phyloP scores from a whole-genome alignment of 2,329 filamentous ascomycete species.

The Dactylonectria macrodidyma region DNA sequence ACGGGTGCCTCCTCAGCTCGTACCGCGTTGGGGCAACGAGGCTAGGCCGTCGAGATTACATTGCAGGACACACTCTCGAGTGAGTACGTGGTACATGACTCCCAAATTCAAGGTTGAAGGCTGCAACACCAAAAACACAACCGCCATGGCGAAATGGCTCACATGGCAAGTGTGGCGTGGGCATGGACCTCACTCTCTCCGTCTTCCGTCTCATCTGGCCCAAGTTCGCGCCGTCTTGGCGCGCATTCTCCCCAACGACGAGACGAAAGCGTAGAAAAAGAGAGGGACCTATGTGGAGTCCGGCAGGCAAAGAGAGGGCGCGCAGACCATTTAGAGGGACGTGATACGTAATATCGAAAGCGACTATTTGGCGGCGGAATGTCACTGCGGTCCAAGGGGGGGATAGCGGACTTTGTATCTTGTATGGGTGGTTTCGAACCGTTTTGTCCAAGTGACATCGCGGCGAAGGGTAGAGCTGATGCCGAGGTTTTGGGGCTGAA shows the following conservation, averaged over 20 bases:
- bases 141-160: not conserved
- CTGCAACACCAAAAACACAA: not conserved
- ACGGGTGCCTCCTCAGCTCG: not conserved
- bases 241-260: not conserved
- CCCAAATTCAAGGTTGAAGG: not conserved
- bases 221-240: not conserved
- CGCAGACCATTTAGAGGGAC: not conserved
- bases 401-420: not conserved
- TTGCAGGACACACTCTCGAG: not conserved
- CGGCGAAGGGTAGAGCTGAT: not conserved
- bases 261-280: too few species aligned
- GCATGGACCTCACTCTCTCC: too few species aligned
- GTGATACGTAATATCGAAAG: not conserved
- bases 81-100: not conserved
- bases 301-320: not conserved
- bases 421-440: not conserved
- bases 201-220: too few species aligned
- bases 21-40: not conserved
- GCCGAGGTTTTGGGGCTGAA: not conserved
- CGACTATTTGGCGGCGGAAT: not conserved
- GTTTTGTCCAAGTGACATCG: constrained; percentile 1
- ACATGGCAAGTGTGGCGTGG: too few species aligned
- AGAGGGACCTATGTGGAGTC: not conserved
- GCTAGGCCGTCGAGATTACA: not conserved
- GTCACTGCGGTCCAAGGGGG: not conserved